Conservation (phyloP, 2,329 filamentous ascomycete genomes). For the Colletotrichum karsti region DNA sequence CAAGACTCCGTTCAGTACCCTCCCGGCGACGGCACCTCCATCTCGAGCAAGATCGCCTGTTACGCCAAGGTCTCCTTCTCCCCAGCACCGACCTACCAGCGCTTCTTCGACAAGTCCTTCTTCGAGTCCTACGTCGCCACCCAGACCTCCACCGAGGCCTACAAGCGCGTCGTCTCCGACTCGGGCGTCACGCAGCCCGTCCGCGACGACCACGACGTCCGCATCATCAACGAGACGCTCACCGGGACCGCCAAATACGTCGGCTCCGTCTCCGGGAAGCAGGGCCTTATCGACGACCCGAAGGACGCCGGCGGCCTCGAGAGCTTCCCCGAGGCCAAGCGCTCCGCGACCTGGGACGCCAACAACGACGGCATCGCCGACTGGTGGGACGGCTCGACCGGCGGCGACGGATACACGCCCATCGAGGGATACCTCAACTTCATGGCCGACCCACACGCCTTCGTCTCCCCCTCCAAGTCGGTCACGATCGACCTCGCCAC, state of each 20-base stretch:
- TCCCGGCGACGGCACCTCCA: slow-evolving; percentile 34
- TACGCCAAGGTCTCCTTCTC: slow-evolving; percentile 39
- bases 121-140: slow-evolving; percentile 40
- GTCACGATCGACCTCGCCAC: slow-evolving; percentile 36
- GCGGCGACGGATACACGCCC: slow-evolving; percentile 39
- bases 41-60: slow-evolving; percentile 37
- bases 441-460: slow-evolving; percentile 43
- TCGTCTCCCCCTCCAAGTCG: slow-evolving; percentile 34
- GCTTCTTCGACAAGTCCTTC: slow-evolving; percentile 38
- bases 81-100: slow-evolving; percentile 37
- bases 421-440: slow-evolving; percentile 44
- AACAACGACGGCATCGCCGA: slow-evolving; percentile 43
- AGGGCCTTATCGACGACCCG: slow-evolving; percentile 42
- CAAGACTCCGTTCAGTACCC: slow-evolving; percentile 36
- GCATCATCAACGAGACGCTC: slow-evolving; percentile 41
- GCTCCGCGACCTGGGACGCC: slow-evolving; percentile 39
- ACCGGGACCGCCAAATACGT: slow-evolving; percentile 38
- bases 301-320: slow-evolving; percentile 43
- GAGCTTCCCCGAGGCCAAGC: slow-evolving; percentile 36
- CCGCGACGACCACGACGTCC: slow-evolving; percentile 41
- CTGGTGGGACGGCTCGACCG: slow-evolving; percentile 43
- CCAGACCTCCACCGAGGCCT: slow-evolving; percentile 40
- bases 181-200: slow-evolving; percentile 39
- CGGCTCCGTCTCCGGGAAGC: slow-evolving; percentile 38
- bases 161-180: slow-evolving; percentile 44